A percentile compares a stretch with the other conserved stretches of the same genome.
Conservation (phyloP, 345 rosid genomes). For the Citrus inodora region DNA sequence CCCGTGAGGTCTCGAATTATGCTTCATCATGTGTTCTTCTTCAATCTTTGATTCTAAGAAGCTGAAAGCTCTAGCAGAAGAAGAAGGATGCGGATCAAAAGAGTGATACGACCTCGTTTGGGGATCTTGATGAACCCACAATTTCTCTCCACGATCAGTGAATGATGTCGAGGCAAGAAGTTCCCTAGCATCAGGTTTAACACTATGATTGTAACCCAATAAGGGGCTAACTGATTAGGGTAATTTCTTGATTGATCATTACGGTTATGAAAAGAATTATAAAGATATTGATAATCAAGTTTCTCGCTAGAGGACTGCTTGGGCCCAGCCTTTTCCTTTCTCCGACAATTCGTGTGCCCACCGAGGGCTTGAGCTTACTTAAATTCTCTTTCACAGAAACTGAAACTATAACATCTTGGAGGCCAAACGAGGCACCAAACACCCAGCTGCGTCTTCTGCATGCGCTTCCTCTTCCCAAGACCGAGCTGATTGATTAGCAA, state of each 20-base stretch:
- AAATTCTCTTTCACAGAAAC: slow-evolving; percentile 49
- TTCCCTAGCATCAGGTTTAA: not conserved
- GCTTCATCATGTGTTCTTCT: not conserved
- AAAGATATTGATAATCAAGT: not conserved
- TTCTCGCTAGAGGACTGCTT: slow-evolving; percentile 13
- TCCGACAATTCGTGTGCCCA: slow-evolving; percentile 55
- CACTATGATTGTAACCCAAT: not conserved
- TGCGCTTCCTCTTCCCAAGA: slow-evolving; percentile 27
- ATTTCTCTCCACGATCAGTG: no score
- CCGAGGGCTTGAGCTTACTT: slow-evolving; percentile 57
- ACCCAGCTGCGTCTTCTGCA: slow-evolving; percentile 20
- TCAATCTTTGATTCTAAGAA: not conserved
- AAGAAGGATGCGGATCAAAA: not conserved
- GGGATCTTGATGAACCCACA: not conserved
- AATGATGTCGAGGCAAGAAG: not conserved
- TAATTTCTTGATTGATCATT: not conserved
- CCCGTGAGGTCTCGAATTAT: not conserved
- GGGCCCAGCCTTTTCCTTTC: slow-evolving; percentile 46
- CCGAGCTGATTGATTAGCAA: not conserved
- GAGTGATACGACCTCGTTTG: not conserved
- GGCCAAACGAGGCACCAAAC: slow-evolving; percentile 34
- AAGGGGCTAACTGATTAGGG: not conserved
- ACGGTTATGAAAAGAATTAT: not conserved
- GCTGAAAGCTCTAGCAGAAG: not conserved
- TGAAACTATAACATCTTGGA: slow-evolving; percentile 43